phyloP scores from a whole-genome alignment of 148 eudicot genomes.

The Vaccinium vitisidaea region DNA sequence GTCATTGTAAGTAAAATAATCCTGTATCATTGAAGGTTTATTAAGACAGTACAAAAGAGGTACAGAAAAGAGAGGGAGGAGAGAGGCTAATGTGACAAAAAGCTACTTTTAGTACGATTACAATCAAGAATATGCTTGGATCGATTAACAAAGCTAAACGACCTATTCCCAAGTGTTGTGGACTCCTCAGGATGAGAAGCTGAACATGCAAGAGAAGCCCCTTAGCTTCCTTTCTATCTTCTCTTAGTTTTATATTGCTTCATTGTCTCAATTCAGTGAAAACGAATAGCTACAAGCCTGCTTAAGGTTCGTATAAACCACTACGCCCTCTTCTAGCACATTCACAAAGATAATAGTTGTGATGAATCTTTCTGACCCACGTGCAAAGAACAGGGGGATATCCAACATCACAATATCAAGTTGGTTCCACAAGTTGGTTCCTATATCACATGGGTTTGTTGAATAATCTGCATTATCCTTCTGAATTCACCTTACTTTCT shows the following conservation, averaged over 20 bases:
- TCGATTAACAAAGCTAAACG: neutral
- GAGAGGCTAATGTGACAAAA: neutral
- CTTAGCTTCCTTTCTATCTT: neutral
- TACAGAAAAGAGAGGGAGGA: neutral
- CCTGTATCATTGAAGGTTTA: neutral
- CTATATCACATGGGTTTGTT: neutral
- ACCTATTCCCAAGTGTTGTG: neutral
- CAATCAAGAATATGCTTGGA: neutral
- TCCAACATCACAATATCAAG: neutral
- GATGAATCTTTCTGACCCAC: neutral
- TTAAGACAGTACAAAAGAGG: neutral
- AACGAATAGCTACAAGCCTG: no score
- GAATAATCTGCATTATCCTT: conserved; percentile 3
- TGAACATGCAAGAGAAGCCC: neutral
- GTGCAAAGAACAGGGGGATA: neutral
- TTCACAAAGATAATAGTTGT: neutral
- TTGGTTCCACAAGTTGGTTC: neutral
- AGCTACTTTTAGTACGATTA: neutral
- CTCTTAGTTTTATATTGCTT: neutral
- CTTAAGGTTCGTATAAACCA: no score
- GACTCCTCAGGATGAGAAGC: neutral
- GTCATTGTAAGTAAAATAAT: neutral
- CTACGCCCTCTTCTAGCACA: neutral
- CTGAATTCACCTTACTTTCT: neutral
- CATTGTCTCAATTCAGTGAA: neutral